phyloP scores from a whole-genome alignment of 352 stramenopile species.

The Phytophthora palmivora region DNA sequence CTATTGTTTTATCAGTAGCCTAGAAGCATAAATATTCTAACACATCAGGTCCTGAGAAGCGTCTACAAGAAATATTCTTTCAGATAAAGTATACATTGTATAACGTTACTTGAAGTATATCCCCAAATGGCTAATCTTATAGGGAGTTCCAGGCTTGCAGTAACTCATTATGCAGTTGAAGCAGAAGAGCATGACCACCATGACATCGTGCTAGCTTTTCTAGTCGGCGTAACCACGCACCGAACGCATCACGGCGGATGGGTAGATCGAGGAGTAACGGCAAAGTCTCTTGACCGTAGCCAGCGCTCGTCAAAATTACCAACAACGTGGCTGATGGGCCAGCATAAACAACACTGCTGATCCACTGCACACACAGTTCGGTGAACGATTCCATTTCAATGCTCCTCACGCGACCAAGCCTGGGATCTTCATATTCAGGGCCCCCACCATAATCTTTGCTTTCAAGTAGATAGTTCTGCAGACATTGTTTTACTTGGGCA shows the following conservation, averaged over 20 bases:
- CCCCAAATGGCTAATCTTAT: too few species aligned
- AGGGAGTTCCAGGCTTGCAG: conserved; percentile 6
- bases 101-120: too few species aligned
- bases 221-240: conserved; percentile 7
- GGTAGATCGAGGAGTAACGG: conserved; percentile 27
- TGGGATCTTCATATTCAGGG: conserved; percentile 8
- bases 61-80: too few species aligned
- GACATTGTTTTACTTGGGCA: conserved; percentile 5
- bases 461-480: background rate
- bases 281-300: conserved; percentile 27
- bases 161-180: conserved; percentile 28
- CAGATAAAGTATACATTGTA: too few species aligned
- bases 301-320: conserved; percentile 23
- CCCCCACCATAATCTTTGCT: background rate
- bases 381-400: conserved; percentile 2
- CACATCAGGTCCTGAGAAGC: too few species aligned
- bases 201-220: conserved; percentile 21
- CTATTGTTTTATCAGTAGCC: too few species aligned
- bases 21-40: too few species aligned
- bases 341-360: conserved; percentile 1
- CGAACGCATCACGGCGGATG: background rate
- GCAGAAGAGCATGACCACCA: background rate
- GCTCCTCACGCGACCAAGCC: background rate
- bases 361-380: conserved; percentile 27
- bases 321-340: conserved; percentile 5